Base-by-base conservation (phyloP, 192 early-diverging fungal genomes). In the Backusella macrospora region DNA sequence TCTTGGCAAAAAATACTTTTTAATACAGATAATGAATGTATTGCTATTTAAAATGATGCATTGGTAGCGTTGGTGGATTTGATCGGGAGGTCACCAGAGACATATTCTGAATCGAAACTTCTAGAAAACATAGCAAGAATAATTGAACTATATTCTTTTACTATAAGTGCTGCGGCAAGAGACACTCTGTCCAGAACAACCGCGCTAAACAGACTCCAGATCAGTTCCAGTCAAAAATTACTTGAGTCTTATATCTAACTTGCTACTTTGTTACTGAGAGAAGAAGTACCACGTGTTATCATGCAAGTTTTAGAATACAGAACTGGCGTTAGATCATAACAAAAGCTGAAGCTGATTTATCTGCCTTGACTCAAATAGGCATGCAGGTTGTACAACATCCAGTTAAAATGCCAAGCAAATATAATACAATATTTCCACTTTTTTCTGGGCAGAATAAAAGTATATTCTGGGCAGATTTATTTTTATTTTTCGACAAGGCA, bases 301-400 rank as follows among this genome's bases (percentile, higher is more conserved):
- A 52, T n/a, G 8, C 16, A 52, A 6, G 52, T 2, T 23, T 55
- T 55, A 4, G 52, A 23, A 9, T 55, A 55, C 21, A 55, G 21
- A 8, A n/a, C 69, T 5, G 78, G 76, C 23, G 44, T 75, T 16
- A 47, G 74, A 18, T 75, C 74, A 12, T 63, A 62, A 7, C 34
- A 72, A 37, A 75, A 63, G 13, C 46, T 43, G 55, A 68, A 3
- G 47, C 73, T 7, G 44, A 72, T 45, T 13, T 79, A 12, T 48
- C 67, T 21, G 46, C 73, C 5, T 52, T 79, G 9, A 29, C 48
- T 9, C 40, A 12, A 3, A n/a, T 79, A 14, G 15, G 38, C 3
- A 64, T 23, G 0, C 4, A 44, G 3, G 16, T 68, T 5, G 26
- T 48, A 42, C 46, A 45, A 1, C 4, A 40, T 62, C 21, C 14